These are phyloP conservation scores for Kluyveromyces lactis DNA, from an alignment of 805 yeast genomes.

Conservation along the genomic window DNA sequence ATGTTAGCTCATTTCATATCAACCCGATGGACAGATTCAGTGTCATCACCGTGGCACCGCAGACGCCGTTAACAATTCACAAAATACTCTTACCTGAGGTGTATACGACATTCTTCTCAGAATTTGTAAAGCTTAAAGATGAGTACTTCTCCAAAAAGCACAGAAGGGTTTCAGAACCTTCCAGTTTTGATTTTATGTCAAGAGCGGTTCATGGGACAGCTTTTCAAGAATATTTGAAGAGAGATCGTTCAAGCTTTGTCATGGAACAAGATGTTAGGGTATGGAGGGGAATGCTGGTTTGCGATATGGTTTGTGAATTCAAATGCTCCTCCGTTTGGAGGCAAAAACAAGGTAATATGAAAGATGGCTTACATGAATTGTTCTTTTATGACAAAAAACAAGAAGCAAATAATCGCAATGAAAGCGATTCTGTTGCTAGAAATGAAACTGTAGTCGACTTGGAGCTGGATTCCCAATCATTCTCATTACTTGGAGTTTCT, in stretches of 20 bases:
- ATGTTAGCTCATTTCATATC: constrained; percentile 13
- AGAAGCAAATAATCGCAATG: not conserved
- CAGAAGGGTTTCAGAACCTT: not conserved
- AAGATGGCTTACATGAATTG: constrained; percentile 12
- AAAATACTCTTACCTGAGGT: constrained; percentile 32
- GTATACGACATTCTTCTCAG: constrained; percentile 14
- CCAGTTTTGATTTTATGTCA: constrained; percentile 3
- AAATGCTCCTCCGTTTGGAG: constrained; percentile 17
- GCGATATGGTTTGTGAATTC: constrained; percentile 4
- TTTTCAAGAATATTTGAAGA: constrained; percentile 1
- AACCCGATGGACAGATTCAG: constrained; percentile 24
- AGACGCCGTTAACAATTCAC: constrained; percentile 82
- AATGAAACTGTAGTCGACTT: not conserved
- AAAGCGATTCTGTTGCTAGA: not conserved
- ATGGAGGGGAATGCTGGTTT: constrained; percentile 1
- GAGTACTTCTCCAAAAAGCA: not conserved
- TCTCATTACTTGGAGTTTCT: not conserved
- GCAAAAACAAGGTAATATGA: constrained; percentile 14
- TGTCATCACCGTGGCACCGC: constrained; percentile 69
- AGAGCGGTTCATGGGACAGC: not conserved
- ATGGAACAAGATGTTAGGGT: not conserved
- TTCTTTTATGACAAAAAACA: constrained; percentile 1
- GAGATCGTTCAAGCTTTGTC: not conserved
- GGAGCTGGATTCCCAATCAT: not conserved
- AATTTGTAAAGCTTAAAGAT: constrained; percentile 3